Percentiles rank a stretch among this genome's conserved stretches.
These are phyloP conservation scores for Nakataea oryzae DNA, from an alignment of 2,329 filamentous ascomycete species.

Conservation along the genomic window DNA sequence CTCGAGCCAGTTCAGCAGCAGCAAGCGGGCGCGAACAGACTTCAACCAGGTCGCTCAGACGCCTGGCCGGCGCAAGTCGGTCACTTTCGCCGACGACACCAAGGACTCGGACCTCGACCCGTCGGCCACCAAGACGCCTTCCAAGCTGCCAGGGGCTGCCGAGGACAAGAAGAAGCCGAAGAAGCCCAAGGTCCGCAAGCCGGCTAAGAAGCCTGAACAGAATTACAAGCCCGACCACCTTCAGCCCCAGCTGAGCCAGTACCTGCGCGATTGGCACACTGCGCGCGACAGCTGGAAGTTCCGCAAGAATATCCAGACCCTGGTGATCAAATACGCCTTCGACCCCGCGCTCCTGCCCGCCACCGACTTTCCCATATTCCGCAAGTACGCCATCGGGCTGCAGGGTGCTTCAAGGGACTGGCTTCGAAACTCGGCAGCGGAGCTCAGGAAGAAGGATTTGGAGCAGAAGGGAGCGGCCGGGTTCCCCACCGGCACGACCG, in stretches of 20 bases:
- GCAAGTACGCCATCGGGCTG: constrained; percentile 69
- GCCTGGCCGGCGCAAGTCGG: constrained; percentile 29
- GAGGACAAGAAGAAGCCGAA: constrained; percentile 20
- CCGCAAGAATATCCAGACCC: constrained; percentile 85
- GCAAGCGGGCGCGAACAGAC: constrained; percentile 23
- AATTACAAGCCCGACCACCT: constrained; percentile 29
- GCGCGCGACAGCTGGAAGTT: constrained; percentile 77
- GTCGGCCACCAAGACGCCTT: constrained; percentile 8
- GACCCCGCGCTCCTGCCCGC: constrained; percentile 1
- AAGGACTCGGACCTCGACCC: constrained; percentile 13
- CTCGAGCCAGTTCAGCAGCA: constrained; percentile 6
- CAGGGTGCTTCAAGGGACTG: constrained; percentile 65
- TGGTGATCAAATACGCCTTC: constrained; percentile 75
- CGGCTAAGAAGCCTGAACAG: constrained; percentile 17
- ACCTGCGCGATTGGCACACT: constrained; percentile 66
- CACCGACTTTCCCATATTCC: constrained; percentile 60
- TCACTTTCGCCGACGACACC: constrained; percentile 36
- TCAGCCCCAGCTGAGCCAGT: constrained; percentile 55
- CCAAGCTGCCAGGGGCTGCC: constrained; percentile 9
- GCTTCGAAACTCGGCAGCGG: constrained; percentile 54
- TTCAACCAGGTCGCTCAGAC: constrained; percentile 12
- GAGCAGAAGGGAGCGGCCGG: constrained; percentile 30
- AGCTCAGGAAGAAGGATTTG: constrained; percentile 47
- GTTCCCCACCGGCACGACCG: constrained; percentile 27
- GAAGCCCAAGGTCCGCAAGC: constrained; percentile 21